Percentiles rank a stretch among this genome's conserved stretches.
Conservation (phyloP, 1,139 yeast genomes). For the Citeromyces siamensis region DNA sequence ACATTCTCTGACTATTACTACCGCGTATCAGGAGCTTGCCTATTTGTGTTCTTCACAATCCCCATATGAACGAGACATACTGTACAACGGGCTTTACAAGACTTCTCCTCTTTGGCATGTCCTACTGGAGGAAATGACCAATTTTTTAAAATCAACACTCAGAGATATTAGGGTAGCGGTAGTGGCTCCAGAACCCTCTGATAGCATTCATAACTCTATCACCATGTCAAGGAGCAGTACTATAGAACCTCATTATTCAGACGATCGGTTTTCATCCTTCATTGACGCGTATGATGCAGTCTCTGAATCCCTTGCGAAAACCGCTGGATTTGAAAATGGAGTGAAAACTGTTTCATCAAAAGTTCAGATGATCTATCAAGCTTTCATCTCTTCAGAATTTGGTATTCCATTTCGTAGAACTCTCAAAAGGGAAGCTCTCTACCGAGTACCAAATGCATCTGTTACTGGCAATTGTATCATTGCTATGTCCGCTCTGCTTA, state of each 20-base stretch:
- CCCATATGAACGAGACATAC: conserved; percentile 33
- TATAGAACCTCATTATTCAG: too few species aligned
- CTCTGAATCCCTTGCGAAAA: conserved; percentile 5
- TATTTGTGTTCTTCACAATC: conserved; percentile 40
- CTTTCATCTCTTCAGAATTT: conserved; percentile 20
- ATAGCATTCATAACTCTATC: neutral
- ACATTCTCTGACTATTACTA: conserved; percentile 44
- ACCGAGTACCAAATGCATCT: conserved; percentile 44
- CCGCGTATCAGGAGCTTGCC: conserved; percentile 69
- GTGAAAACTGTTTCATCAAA: conserved; percentile 5
- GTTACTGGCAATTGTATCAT: conserved; percentile 55
- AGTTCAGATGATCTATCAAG: conserved; percentile 6
- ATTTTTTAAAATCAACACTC: conserved; percentile 20
- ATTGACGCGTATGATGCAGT: conserved; percentile 1
- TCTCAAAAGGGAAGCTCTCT: conserved; percentile 41
- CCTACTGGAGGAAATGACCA: conserved; percentile 38
- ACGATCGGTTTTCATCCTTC: neutral
- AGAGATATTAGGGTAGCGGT: neutral
- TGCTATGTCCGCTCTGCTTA: conserved; percentile 40
- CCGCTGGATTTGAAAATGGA: neutral
- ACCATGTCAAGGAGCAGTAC: neutral
- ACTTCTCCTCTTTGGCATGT: conserved; percentile 41
- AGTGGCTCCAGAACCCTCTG: neutral
- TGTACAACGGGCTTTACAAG: conserved; percentile 38
- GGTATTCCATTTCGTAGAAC: conserved; percentile 38